Evolutionary conservation across 1,284 basidiomycete species (phyloP).

Genomic region (Rhodofomes roseus): DNA sequence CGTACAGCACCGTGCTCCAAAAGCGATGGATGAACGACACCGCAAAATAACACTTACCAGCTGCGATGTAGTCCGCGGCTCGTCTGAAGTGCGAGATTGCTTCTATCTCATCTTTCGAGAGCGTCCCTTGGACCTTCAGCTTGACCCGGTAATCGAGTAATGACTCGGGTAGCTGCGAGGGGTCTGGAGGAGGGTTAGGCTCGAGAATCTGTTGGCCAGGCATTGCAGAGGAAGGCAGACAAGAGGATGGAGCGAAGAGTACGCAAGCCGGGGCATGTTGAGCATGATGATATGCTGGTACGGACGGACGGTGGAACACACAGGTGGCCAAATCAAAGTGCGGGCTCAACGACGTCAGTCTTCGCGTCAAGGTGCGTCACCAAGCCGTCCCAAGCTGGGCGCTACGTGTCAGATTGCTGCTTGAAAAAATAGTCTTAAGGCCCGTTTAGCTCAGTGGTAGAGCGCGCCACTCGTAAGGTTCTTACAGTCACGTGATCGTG

Average conservation of each 20-base stretch:
- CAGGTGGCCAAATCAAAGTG: neutral
- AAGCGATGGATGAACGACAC: too few species aligned
- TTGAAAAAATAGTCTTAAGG: neutral
- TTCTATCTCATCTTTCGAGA: slow-evolving; percentile 45
- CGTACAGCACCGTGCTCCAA: too few species aligned
- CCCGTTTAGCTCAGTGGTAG: neutral
- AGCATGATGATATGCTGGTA: neutral
- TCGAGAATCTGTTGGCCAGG: slow-evolving; percentile 51
- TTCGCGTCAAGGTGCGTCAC: neutral
- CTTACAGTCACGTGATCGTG: too few species aligned
- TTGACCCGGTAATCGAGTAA: slow-evolving; percentile 43
- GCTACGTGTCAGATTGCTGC: too few species aligned
- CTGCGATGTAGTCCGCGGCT: slow-evolving; percentile 63
- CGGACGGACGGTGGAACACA: neutral
- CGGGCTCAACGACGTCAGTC: neutral
- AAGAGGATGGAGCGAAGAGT: neutral
- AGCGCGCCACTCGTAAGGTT: neutral
- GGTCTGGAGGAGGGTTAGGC: slow-evolving; percentile 61
- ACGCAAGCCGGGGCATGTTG: neutral
- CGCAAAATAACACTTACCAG: slow-evolving; percentile 40
- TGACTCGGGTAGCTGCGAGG: slow-evolving; percentile 53
- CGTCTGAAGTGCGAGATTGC: slow-evolving; percentile 51
- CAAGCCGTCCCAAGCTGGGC: too few species aligned
- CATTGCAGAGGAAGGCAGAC: slow-evolving; percentile 35
- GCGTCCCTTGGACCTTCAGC: slow-evolving; percentile 38